Base-by-base conservation (phyloP, 495 filamentous ascomycete species). In the Talaromyces wortmannii region DNA sequence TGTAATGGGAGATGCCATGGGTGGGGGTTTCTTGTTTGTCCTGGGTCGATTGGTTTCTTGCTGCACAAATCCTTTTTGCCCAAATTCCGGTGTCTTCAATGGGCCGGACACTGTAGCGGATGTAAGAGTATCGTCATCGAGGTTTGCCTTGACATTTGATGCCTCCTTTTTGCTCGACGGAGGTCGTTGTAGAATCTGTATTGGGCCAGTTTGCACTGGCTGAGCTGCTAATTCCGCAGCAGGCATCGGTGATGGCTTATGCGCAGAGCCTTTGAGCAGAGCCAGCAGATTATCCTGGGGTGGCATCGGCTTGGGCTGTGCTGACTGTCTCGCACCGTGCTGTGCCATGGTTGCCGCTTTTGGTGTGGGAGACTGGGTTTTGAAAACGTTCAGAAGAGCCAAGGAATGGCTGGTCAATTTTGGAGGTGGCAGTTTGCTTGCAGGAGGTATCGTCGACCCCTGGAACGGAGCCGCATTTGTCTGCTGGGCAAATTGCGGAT, bases 381-480 rank as follows among this genome's bases (percentile, higher is more conserved):
- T 90, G 66, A 90, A 86, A 2, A 83, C 75, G 61, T 79, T 84
- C 45, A 90, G 67, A 6, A 90, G 64, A 30, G 82, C 77, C 51
- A 83, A 69, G 5, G 83, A 81, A 63, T 90, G 86, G 42, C 71
- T 78, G 7, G 71, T 87, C 42, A 90, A 74, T 60, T 85, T 82
- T 6, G 83, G 85, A 40, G 78, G 70, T 10, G 80, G 82, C 23
- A 82, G 61, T 48, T 81, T 78, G 61, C 74, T 81, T 40, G 84
- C 78, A 57, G 79, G 72, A 32, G 83, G 80, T 45, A 82, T 69
- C 48, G 67, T 63, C 30, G 77, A 68, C 36, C 76, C 71, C 60
- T 75, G 69, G 18, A 66, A 61, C 42, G 73, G 73, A 45, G 65
- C 58, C 40, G 61, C 63, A 33, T 69, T 69, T 30, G 68, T 62